A percentile compares a stretch with the other conserved stretches of the same genome.
Conservation (phyloP, 1,284 basidiomycete species). For the Vanrija sp. region DNA sequence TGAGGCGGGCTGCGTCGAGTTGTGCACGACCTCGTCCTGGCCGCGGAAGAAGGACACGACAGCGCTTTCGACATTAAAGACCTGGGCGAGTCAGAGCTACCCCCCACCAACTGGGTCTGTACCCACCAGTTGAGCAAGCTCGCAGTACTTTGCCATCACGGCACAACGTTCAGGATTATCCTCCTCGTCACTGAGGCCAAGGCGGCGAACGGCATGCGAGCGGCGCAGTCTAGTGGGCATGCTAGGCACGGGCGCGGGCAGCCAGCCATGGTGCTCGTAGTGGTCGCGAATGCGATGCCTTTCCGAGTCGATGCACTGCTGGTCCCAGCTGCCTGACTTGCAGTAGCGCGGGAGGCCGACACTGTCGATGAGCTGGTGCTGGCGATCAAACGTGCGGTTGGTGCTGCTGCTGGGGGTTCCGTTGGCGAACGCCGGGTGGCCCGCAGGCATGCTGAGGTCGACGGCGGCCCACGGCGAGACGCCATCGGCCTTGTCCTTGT, state of each 20-base stretch:
- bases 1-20: background rate
- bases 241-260: slow-evolving; percentile 23
- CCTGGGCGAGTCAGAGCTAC: slow-evolving; percentile 6
- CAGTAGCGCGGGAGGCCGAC: slow-evolving; percentile 6
- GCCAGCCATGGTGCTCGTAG: slow-evolving; percentile 35
- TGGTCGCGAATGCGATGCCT: slow-evolving; percentile 21
- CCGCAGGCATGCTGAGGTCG: background rate
- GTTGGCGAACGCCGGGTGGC: background rate
- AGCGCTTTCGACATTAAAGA: slow-evolving; percentile 12
- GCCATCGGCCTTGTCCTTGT: background rate
- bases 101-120: background rate
- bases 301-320: slow-evolving; percentile 7
- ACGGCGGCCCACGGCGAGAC: background rate
- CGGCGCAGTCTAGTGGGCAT: slow-evolving; percentile 1
- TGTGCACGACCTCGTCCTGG: slow-evolving; percentile 7
- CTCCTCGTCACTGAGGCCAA: slow-evolving; percentile 27
- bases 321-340: background rate
- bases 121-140: slow-evolving; percentile 32
- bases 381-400: background rate
- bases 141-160: slow-evolving; percentile 38
- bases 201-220: slow-evolving; percentile 11
- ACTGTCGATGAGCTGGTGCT: background rate
- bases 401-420: background rate
- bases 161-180: slow-evolving; percentile 21
- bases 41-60: slow-evolving; percentile 14